Conservation (phyloP, 177 flowering plant genomes). For the Vitis hybrid region DNA sequence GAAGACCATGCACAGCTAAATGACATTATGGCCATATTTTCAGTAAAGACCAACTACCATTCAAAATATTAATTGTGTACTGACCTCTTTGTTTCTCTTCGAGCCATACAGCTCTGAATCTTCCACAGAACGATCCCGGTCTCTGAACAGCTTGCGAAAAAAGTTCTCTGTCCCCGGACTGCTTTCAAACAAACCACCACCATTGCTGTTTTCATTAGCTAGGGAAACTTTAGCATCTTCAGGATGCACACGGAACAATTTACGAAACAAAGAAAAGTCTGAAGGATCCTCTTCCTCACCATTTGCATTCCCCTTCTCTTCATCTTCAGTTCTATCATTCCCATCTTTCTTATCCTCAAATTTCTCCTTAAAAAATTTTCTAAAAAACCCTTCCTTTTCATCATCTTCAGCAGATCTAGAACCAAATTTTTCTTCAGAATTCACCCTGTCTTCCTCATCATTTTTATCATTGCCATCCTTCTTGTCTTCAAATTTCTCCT, state of each 20-base stretch:
- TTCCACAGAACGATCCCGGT: constrained; percentile 92
- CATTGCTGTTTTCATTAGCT: constrained; percentile 45
- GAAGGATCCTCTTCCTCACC: constrained; percentile 82
- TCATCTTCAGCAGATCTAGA: constrained; percentile 58
- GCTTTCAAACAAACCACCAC: constrained; percentile 56
- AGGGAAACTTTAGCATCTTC: constrained; percentile 56
- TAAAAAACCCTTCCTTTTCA: constrained; percentile 88
- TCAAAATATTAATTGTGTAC: constrained; percentile 11
- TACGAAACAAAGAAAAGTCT: constrained; percentile 77
- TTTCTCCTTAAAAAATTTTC: constrained; percentile 77
- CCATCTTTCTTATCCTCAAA: constrained; percentile 79
- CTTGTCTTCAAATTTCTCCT: constrained; percentile 81
- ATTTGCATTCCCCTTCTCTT: constrained; percentile 30
- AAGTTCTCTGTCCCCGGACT: constrained; percentile 96
- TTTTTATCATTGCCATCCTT: constrained; percentile 55
- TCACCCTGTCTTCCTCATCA: constrained; percentile 31
- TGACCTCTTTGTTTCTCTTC: constrained; percentile 79
- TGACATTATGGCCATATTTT: neutral
- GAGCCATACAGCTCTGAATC: constrained; percentile 88
- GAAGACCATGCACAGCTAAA: neutral
- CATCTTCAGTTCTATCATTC: constrained; percentile 44
- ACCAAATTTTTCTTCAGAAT: constrained; percentile 22
- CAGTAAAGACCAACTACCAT: neutral
- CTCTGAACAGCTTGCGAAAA: constrained; percentile 89
- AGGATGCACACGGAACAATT: constrained; percentile 88